Conservation (phyloP, 2,329 filamentous ascomycete genomes). For the Colletotrichum destructivum region DNA sequence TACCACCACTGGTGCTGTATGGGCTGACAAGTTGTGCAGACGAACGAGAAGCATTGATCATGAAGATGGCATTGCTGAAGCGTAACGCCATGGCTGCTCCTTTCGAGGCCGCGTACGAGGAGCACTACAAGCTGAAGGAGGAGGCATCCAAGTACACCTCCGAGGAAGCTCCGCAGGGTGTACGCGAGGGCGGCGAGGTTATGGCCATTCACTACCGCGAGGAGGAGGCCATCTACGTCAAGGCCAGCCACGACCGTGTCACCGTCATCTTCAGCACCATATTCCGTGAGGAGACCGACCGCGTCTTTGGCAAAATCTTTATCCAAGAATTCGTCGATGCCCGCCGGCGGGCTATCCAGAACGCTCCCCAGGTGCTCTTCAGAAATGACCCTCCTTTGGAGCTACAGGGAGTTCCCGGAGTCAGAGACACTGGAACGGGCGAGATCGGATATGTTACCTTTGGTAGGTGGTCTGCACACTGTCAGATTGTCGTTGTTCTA, state of each 20-base stretch:
- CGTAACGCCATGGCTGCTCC: conserved; percentile 99
- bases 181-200: conserved; percentile 90
- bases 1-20: background rate
- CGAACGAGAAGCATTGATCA: conserved; percentile 87
- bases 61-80: conserved; percentile 91
- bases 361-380: conserved; percentile 97
- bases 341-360: conserved; percentile 93
- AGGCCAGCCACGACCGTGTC: conserved; percentile 96
- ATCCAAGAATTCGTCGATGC: conserved; percentile 99
- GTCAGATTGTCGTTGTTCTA: conserved; percentile 29
- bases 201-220: conserved; percentile 99
- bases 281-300: conserved; percentile 97
- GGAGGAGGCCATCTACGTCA: conserved; percentile 98
- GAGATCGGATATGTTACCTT: conserved; percentile 99
- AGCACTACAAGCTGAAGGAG: conserved; percentile 88
- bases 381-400: conserved; percentile 94
- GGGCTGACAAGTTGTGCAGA: conserved; percentile 64
- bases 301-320: conserved; percentile 98
- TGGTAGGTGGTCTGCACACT: conserved; percentile 69
- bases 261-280: conserved; percentile 99
- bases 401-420: conserved; percentile 87
- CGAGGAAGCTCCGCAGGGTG: conserved; percentile 92
- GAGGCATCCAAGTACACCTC: conserved; percentile 93
- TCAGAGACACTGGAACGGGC: conserved; percentile 81
- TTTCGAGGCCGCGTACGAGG: conserved; percentile 96